phyloP scores from a whole-genome alignment of 129 eudicot species.

The Artemisia tridentata region DNA sequence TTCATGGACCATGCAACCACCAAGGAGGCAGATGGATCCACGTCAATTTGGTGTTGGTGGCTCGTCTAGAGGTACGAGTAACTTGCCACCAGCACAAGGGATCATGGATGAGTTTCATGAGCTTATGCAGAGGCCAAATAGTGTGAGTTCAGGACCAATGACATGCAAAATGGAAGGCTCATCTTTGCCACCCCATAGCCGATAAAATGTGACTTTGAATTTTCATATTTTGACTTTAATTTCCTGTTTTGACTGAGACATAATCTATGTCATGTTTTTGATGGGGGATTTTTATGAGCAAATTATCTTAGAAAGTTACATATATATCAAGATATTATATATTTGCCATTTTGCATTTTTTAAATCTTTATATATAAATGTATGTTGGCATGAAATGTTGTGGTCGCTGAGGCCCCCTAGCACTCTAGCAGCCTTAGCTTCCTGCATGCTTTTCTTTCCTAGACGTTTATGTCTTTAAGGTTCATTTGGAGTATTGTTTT shows the following conservation, averaged over 20 bases:
- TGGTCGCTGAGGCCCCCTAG: background rate
- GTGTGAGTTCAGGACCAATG: slow-evolving; percentile 30
- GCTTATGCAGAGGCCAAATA: slow-evolving; percentile 54
- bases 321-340: background rate
- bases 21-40: slow-evolving; percentile 45
- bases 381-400: background rate
- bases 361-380: too few species aligned
- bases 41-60: slow-evolving; percentile 37
- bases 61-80: slow-evolving; percentile 29
- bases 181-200: slow-evolving; percentile 51
- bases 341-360: background rate
- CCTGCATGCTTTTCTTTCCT: too few species aligned
- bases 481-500: too few species aligned
- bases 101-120: slow-evolving; percentile 66
- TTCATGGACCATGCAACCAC: slow-evolving; percentile 53
- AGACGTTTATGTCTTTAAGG: too few species aligned
- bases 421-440: too few species aligned
- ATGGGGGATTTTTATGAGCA: slow-evolving; percentile 19
- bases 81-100: slow-evolving; percentile 34
- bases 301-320: slow-evolving; percentile 16
- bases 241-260: background rate
- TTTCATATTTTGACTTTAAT: slow-evolving; percentile 11
- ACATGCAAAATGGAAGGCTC: slow-evolving; percentile 41
- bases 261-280: background rate
- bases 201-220: slow-evolving; percentile 31